Conservation (phyloP, 495 filamentous ascomycete genomes). For the Lepraria neglecta region DNA sequence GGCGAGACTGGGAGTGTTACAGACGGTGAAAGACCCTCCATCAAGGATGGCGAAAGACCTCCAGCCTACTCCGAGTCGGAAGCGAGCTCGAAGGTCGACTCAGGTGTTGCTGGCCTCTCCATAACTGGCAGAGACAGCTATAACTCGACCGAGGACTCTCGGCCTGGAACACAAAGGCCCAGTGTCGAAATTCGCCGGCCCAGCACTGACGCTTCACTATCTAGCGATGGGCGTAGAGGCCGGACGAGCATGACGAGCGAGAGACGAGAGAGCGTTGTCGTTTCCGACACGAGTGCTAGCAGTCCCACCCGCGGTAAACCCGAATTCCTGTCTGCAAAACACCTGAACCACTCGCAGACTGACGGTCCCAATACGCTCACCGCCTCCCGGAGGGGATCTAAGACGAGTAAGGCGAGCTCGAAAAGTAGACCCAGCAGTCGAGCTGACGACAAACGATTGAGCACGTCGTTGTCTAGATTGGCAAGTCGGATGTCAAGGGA, state of each 20-base stretch:
- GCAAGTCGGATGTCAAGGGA: conserved; percentile 48
- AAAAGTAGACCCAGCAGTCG: conserved; percentile 65
- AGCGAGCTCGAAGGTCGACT: conserved; percentile 32
- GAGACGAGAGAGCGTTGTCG: conserved; percentile 7
- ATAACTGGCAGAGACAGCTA: background rate
- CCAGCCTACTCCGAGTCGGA: conserved; percentile 53
- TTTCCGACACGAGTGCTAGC: conserved; percentile 13
- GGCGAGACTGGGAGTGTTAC: conserved; percentile 55
- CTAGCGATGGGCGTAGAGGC: conserved; percentile 17
- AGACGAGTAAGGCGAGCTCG: conserved; percentile 45
- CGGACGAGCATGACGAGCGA: conserved; percentile 22
- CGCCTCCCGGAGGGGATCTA: conserved; percentile 55
- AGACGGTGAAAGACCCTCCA: conserved; percentile 42
- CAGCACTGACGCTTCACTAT: conserved; percentile 28
- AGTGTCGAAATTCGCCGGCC: conserved; percentile 32
- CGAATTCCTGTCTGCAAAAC: background rate
- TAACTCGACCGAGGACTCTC: conserved; percentile 1
- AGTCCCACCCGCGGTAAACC: conserved; percentile 5
- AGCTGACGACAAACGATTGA: conserved; percentile 59
- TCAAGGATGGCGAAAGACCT: conserved; percentile 46
- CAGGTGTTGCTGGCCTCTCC: conserved; percentile 15
- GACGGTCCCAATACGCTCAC: conserved; percentile 45
- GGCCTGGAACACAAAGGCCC: conserved; percentile 5
- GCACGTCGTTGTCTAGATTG: conserved; percentile 60
- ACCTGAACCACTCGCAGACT: conserved; percentile 6